A percentile compares a stretch with the other conserved stretches of the same genome.
Conservation (phyloP, 75 land plant species). For the Ceratopteris richardii region DNA sequence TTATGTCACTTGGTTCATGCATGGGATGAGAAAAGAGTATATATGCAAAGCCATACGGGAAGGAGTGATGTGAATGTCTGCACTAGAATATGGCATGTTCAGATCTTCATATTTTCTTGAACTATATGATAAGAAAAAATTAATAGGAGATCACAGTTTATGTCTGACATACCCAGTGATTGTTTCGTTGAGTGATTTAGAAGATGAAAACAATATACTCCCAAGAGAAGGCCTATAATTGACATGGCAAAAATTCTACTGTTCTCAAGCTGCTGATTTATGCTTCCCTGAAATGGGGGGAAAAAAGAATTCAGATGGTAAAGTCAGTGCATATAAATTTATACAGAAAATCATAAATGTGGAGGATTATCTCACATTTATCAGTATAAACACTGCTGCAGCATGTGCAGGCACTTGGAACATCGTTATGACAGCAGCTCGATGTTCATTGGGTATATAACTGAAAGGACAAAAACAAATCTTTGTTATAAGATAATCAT, state of each 20-base stretch:
- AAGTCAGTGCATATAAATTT: neutral
- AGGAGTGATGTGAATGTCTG: too few species aligned
- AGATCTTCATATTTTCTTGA: too few species aligned
- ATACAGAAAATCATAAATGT: neutral
- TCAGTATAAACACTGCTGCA: conserved; percentile 33
- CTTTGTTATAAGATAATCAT: neutral
- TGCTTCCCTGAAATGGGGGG: conserved; percentile 5
- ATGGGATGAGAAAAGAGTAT: too few species aligned
- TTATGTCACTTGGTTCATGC: too few species aligned
- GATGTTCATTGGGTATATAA: conserved; percentile 72
- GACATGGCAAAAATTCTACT: conserved; percentile 12
- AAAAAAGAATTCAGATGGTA: neutral
- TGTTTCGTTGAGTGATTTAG: neutral
- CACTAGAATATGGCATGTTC: too few species aligned
- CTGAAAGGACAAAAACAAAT: conserved; percentile 17
- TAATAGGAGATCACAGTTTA: too few species aligned
- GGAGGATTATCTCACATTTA: conserved; percentile 32
- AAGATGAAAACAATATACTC: conserved; percentile 11
- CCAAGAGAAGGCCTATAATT: conserved; percentile 15
- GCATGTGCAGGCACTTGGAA: conserved; percentile 58
- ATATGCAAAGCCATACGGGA: too few species aligned
- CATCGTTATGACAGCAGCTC: conserved; percentile 69
- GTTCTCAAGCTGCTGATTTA: conserved; percentile 6
- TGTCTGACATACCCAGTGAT: neutral
- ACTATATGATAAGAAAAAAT: too few species aligned